Conservation (phyloP, 176 grass and related monocot species). For the Phoenix roebelenii region DNA sequence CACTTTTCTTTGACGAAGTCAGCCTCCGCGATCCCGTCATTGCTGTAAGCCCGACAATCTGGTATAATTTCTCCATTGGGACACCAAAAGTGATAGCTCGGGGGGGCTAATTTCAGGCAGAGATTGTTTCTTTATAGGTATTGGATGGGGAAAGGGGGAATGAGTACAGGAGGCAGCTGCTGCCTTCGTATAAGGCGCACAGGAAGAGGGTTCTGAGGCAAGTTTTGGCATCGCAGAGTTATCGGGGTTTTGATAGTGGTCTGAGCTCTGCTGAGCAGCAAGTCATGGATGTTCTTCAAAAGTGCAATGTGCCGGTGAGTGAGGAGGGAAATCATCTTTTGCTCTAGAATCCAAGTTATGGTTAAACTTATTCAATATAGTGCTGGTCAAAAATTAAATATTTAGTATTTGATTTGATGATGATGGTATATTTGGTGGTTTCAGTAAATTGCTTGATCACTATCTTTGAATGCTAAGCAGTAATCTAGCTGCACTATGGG, state of each 20-base stretch:
- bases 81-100: no score
- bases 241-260: slow-evolving; percentile 1
- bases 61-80: no score
- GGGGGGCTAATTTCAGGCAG: no score
- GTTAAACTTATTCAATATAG: no score
- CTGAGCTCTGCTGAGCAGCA: slow-evolving; percentile 29
- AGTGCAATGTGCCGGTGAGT: slow-evolving; percentile 65
- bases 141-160: slow-evolving; percentile 78
- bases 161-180: slow-evolving; percentile 52
- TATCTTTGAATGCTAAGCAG: no score
- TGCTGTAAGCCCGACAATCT: slow-evolving; percentile 33
- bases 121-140: slow-evolving; percentile 24
- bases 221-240: neutral
- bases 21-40: slow-evolving; percentile 68
- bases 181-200: slow-evolving; percentile 78
- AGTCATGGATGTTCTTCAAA: slow-evolving; percentile 46
- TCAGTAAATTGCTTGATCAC: no score
- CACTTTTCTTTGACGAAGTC: slow-evolving; percentile 68
- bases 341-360: no score
- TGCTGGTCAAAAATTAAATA: no score
- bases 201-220: slow-evolving; percentile 21
- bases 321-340: neutral
- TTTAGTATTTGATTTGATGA: no score
- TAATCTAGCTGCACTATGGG: no score
- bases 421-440: no score